Conservation (phyloP, 2,329 filamentous ascomycete genomes). For the Aspergillus neoniger region DNA sequence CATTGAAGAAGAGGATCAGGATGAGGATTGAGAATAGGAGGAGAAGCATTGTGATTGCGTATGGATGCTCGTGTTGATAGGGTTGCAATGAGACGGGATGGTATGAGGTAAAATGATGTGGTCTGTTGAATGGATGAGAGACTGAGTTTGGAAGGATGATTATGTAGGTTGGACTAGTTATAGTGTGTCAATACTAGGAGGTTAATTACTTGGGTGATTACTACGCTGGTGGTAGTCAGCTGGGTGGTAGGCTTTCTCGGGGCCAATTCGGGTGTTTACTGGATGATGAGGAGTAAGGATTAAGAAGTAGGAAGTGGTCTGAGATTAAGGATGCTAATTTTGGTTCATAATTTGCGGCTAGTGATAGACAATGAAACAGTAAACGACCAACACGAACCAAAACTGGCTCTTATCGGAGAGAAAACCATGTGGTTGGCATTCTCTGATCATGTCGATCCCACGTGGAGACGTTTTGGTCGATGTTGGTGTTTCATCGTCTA, state of each 20-base stretch:
- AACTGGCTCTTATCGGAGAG: background rate
- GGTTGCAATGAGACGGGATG: background rate
- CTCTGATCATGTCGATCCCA: background rate
- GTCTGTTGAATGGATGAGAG: background rate
- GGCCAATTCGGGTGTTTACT: background rate
- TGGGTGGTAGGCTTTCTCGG: too few species aligned
- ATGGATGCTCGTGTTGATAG: background rate
- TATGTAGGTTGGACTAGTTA: background rate
- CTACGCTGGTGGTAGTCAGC: background rate
- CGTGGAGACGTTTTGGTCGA: background rate
- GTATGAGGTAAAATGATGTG: background rate
- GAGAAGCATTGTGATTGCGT: background rate
- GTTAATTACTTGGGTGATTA: background rate
- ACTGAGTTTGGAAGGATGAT: background rate
- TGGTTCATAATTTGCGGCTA: background rate
- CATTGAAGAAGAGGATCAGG: background rate
- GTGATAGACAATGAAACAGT: background rate
- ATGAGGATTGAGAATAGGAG: background rate
- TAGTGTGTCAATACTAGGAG: background rate
- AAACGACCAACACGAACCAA: background rate
- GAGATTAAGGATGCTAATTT: background rate
- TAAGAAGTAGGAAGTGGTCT: background rate
- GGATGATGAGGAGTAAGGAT: background rate
- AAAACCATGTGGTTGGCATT: background rate
- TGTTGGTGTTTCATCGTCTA: background rate